A percentile compares a stretch with the other conserved stretches of the same genome.
Evolutionary conservation across 257 asterid genomes (phyloP).

Genomic region (Datura wrightii): DNA sequence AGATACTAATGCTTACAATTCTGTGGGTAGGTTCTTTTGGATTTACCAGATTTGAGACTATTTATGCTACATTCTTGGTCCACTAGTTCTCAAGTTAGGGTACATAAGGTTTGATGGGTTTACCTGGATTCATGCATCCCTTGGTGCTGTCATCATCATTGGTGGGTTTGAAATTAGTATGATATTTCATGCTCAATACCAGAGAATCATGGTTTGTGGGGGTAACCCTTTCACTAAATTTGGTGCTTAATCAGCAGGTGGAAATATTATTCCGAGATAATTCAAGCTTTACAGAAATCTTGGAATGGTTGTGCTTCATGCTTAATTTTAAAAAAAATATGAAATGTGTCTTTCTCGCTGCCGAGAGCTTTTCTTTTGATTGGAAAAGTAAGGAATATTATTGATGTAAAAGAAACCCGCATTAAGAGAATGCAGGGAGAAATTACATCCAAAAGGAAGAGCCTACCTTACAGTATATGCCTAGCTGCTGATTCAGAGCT

Average conservation of each 20-base stretch:
- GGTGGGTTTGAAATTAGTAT: neutral
- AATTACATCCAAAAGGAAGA: neutral
- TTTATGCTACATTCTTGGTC: conserved; percentile 23
- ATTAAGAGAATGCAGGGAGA: neutral
- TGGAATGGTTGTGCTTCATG: neutral
- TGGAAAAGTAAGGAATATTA: neutral
- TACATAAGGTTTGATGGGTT: neutral
- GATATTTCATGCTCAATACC: conserved; percentile 9
- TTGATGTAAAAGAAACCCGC: neutral
- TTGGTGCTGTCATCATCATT: neutral
- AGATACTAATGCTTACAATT: conserved; percentile 12
- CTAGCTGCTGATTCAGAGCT: conserved; percentile 1
- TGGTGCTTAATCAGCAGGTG: neutral
- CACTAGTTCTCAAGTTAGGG: conserved; percentile 2
- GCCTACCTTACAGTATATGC: neutral
- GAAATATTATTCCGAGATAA: neutral
- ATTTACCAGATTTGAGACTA: neutral
- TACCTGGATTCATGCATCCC: neutral
- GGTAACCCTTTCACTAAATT: neutral
- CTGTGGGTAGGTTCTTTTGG: neutral
- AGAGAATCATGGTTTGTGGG: neutral
- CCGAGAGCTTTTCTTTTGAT: conserved; percentile 8
- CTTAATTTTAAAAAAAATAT: neutral
- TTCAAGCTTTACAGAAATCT: conserved; percentile 14
- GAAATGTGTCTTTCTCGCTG: neutral